phyloP scores from a whole-genome alignment of 345 rosid genomes.

The Citrus unshiu region DNA sequence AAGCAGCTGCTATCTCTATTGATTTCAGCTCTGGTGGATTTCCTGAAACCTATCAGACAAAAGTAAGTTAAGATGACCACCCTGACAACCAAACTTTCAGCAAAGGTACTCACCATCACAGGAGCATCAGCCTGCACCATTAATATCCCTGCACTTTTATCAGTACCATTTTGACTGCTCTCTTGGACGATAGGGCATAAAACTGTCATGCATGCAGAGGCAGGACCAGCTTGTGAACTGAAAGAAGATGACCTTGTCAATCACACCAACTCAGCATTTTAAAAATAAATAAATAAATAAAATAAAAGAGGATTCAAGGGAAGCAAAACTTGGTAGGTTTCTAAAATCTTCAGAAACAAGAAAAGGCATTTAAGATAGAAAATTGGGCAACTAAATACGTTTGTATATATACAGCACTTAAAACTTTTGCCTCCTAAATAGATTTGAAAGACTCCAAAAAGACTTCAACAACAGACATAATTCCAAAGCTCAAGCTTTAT shows the following conservation, averaged over 20 bases:
- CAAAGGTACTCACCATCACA: slow-evolving; percentile 34
- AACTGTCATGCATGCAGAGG: slow-evolving; percentile 78
- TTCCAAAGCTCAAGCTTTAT: not conserved
- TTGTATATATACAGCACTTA: not conserved
- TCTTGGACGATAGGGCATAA: slow-evolving; percentile 50
- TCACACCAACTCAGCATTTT: not conserved
- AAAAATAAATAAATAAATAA: no score
- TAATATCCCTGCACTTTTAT: slow-evolving; percentile 70
- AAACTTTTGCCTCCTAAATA: not conserved
- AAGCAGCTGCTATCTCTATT: slow-evolving; percentile 89
- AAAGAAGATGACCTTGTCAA: slow-evolving; percentile 12
- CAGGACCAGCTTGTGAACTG: slow-evolving; percentile 93
- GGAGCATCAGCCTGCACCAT: slow-evolving; percentile 84
- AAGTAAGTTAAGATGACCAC: not conserved
- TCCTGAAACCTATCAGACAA: slow-evolving; percentile 44
- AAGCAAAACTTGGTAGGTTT: not conserved
- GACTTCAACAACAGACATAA: not conserved
- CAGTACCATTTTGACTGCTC: slow-evolving; percentile 33
- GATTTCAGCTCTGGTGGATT: slow-evolving; percentile 50
- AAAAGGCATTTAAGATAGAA: not conserved
- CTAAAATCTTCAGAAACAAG: not conserved
- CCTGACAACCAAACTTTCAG: not conserved
- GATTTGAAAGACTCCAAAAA: not conserved
- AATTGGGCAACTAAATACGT: not conserved
- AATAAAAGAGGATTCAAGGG: not conserved